These are phyloP conservation scores for Triticum monococcum DNA, from an alignment of 176 grass and related monocot genomes.

Conservation along the genomic window DNA sequence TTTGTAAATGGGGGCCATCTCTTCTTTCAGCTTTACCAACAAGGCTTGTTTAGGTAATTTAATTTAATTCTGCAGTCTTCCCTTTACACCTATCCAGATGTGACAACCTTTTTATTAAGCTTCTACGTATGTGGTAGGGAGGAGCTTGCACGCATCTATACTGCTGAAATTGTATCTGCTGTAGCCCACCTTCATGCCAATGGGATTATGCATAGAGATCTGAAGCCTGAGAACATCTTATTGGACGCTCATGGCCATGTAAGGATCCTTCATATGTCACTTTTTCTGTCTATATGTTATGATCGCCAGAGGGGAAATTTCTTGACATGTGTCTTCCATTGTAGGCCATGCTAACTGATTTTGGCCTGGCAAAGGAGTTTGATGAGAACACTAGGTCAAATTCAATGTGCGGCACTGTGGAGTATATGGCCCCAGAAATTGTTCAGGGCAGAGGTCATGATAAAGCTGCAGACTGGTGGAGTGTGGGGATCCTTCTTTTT, in stretches of 20 bases:
- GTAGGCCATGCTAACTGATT: slow-evolving; percentile 94
- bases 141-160: slow-evolving; percentile 81
- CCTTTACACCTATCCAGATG: slow-evolving; percentile 12
- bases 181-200: slow-evolving; percentile 89
- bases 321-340: not conserved
- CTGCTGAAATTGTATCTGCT: slow-evolving; percentile 92
- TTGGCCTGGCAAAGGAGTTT: slow-evolving; percentile 95
- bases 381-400: slow-evolving; percentile 96
- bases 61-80: slow-evolving; percentile 5
- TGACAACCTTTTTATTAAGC: slow-evolving; percentile 19
- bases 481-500: slow-evolving; percentile 90
- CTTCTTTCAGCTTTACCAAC: slow-evolving; percentile 98
- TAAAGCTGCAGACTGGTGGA: slow-evolving; percentile 99
- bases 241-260: slow-evolving; percentile 93
- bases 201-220: slow-evolving; percentile 98
- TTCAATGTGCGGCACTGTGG: slow-evolving; percentile 91
- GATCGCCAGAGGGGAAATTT: not conserved
- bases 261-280: slow-evolving; percentile 21
- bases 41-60: slow-evolving; percentile 96
- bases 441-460: slow-evolving; percentile 86
- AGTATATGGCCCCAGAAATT: slow-evolving; percentile 99
- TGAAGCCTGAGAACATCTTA: slow-evolving; percentile 99
- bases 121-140: slow-evolving; percentile 52
- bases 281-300: not conserved
- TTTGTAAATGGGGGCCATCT: slow-evolving; percentile 97